Base-by-base conservation (phyloP, 2,329 filamentous ascomycete species). In the Ceratocystis diversiconidia region DNA sequence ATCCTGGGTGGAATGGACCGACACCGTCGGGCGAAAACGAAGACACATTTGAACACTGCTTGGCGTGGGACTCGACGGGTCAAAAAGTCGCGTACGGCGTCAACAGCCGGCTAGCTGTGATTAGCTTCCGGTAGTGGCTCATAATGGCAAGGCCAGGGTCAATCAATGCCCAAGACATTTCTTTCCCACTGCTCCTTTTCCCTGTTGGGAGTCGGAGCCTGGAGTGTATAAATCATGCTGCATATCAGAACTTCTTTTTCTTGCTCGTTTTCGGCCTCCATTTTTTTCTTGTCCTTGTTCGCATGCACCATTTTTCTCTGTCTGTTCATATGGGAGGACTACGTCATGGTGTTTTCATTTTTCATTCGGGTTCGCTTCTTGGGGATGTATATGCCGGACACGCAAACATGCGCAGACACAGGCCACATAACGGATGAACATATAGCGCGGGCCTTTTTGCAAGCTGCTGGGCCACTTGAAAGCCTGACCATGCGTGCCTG, bases 41-140 rank as follows among this genome's bases (percentile, higher is more conserved):
- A 25, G 83, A 85, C 57, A 83, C 85, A 69, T 80, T 85, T 59
- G 80, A 82, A 68, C 81, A 85, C 70, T 85, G 81, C 65, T 71
- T 86, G 19, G 80, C 79, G 69, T 87, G 84, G 84, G 83, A 86
- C 73, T 76, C 79, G 3, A 79, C 79, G 62, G 84, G 84, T 4
- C 79, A 83, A 68, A 85, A 82, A 70, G 75, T 87, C 66, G 84
- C 84, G 0, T 86, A 85, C 71, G 84, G 83, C 17, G 80, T 82
- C 5, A 85, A 85, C 70, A 85, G 80, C 70, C 76, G 80, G 71
- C 76, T 81, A 69, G 79, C 79, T 43, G 75, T 81, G 44, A 81
- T 81, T 67, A 79, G 79, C 70, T 81, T 81, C 68, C 75, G 78
- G 44, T 69, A 68, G 57, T 41, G 28, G 12, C 10, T 15, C 12